Evolutionary conservation across 768 basidiomycete genomes (phyloP).

Genomic region (Hydnomerulius pinastri): DNA sequence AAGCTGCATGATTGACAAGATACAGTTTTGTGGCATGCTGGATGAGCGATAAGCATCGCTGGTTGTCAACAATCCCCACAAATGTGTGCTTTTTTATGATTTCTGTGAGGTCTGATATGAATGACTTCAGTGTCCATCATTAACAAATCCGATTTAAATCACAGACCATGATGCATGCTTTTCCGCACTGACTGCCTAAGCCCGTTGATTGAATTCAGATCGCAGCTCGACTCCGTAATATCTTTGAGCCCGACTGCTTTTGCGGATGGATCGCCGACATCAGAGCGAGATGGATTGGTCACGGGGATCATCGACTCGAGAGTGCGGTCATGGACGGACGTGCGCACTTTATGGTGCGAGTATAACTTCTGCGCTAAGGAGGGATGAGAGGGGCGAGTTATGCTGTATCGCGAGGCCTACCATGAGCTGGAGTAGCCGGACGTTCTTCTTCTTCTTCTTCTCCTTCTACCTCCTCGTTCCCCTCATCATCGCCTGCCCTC

Average conservation of each 20-base stretch:
- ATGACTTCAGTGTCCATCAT: neutral
- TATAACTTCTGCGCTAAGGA: constrained; percentile 48
- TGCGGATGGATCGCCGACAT: constrained; percentile 20
- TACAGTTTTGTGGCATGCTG: constrained; percentile 90
- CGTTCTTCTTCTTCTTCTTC: constrained; percentile 29
- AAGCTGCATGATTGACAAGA: constrained; percentile 79
- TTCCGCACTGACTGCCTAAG: constrained; percentile 62
- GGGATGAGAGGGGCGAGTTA: constrained; percentile 6
- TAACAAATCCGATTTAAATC: neutral
- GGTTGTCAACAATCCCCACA: constrained; percentile 85
- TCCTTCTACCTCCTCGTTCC: constrained; percentile 31
- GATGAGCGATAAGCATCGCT: constrained; percentile 74
- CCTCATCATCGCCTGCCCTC: constrained; percentile 41
- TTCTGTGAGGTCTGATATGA: constrained; percentile 67
- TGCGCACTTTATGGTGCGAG: constrained; percentile 91
- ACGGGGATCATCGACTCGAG: constrained; percentile 94
- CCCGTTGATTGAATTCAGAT: constrained; percentile 69
- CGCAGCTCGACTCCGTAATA: constrained; percentile 76
- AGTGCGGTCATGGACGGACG: constrained; percentile 83
- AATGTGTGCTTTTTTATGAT: constrained; percentile 88
- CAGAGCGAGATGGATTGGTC: constrained; percentile 50
- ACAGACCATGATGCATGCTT: constrained; percentile 69
- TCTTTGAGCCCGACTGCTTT: constrained; percentile 41
- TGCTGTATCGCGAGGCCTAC: constrained; percentile 16
- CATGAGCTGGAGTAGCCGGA: constrained; percentile 24